phyloP scores from a whole-genome alignment of 1,284 basidiomycete genomes.

The Microbotryum violaceum region DNA sequence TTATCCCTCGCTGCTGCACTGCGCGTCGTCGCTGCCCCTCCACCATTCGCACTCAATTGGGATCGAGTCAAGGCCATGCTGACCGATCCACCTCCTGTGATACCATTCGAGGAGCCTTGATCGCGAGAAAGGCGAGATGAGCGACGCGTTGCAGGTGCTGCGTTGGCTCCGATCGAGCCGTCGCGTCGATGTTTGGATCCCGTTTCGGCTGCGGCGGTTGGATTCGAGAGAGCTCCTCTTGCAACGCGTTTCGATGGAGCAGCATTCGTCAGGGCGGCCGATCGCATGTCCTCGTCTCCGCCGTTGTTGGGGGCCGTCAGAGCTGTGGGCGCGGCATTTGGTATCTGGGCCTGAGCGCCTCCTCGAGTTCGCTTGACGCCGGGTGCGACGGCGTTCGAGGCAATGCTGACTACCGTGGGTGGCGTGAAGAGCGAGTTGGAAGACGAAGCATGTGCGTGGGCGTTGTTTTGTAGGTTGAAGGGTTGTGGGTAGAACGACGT shows the following conservation, averaged over 20 bases:
- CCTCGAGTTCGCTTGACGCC: constrained; percentile 24
- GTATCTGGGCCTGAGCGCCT: neutral
- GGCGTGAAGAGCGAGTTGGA: constrained; percentile 24
- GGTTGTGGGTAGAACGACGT: constrained; percentile 17
- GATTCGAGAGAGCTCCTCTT: no score
- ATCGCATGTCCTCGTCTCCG: no score
- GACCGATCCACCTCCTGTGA: neutral
- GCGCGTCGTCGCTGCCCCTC: neutral
- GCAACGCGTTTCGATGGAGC: no score
- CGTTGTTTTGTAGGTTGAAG: neutral
- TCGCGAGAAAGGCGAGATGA: constrained; percentile 21
- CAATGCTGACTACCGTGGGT: neutral
- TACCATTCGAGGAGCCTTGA: neutral
- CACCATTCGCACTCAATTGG: neutral
- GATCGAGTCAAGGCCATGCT: constrained; percentile 18
- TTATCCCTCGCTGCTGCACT: constrained; percentile 14
- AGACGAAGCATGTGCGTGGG: neutral
- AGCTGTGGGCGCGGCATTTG: neutral
- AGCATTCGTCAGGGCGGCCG: neutral
- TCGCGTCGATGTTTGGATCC: no score
- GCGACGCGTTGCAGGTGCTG: constrained; percentile 10
- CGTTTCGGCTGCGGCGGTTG: no score
- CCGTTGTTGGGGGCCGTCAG: no score
- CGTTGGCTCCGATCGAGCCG: neutral
- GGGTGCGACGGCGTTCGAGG: constrained; percentile 12